Evolutionary conservation across 2,329 filamentous ascomycete species (phyloP).

Genomic region (Pseudocercospora crystallina): DNA sequence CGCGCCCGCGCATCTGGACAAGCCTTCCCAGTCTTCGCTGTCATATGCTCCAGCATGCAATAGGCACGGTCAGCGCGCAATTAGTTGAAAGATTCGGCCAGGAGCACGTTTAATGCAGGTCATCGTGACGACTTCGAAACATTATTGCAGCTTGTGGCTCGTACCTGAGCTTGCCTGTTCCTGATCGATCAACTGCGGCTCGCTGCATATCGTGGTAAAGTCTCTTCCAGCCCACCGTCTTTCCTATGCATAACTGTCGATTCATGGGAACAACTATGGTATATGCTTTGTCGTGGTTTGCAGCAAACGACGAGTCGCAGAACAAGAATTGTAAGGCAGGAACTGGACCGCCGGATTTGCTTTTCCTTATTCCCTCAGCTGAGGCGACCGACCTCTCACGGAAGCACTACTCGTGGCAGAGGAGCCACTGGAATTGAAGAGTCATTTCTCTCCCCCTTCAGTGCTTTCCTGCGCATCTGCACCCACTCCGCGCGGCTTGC

Average conservation of each 20-base stretch:
- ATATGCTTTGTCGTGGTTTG: background rate
- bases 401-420: no score
- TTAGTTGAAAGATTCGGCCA: background rate
- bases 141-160: background rate
- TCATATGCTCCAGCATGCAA: no score
- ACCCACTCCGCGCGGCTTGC: no score
- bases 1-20: no score
- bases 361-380: background rate
- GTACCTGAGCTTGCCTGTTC: conserved; percentile 1
- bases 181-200: background rate
- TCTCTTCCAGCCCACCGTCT: background rate
- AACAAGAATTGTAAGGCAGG: background rate
- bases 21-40: no score
- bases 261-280: no score
- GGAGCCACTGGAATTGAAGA: no score
- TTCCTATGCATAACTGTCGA: no score
- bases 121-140: conserved; percentile 6
- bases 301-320: no score
- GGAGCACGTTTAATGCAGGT: background rate
- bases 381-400: background rate
- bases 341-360: background rate
- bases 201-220: background rate
- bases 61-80: no score
- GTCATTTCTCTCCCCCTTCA: no score
- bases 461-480: no score